Percentiles rank a stretch among this genome's conserved stretches.
Conservation (phyloP, 164 flowering plant genomes). For the Vitis riparia region DNA sequence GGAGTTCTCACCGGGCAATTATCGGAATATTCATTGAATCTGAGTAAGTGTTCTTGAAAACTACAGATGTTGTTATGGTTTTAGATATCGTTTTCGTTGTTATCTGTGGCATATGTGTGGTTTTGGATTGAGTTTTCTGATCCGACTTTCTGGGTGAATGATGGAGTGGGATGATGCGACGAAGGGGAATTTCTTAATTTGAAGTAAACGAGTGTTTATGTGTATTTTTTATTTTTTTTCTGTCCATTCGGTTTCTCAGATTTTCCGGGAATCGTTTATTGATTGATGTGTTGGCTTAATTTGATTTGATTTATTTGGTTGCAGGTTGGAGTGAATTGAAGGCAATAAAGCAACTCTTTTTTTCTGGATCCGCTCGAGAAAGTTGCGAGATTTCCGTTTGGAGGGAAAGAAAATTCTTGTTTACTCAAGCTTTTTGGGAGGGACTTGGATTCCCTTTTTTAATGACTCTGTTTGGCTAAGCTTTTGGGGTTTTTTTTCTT, state of each 20-base stretch:
- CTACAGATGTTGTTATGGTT: not conserved
- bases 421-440: constrained; percentile 2
- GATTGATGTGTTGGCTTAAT: not conserved
- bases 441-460: constrained; percentile 2
- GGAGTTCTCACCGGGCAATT: not conserved
- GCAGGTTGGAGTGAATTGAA: constrained; percentile 23
- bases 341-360: constrained; percentile 5
- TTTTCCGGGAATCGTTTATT: not conserved
- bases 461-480: constrained; percentile 4
- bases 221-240: not conserved
- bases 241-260: too few relatives aligned
- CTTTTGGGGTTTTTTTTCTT: not conserved
- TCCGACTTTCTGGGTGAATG: constrained; percentile 19
- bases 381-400: constrained; percentile 13
- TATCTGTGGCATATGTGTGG: constrained; percentile 1
- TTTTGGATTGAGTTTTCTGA: constrained; percentile 11
- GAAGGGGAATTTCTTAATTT: too few relatives aligned
- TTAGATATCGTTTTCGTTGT: not conserved
- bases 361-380: constrained; percentile 9
- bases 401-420: constrained; percentile 5
- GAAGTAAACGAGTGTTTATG: not conserved
- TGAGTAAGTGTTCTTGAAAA: constrained; percentile 1
- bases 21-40: too few relatives aligned
- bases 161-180: not conserved
- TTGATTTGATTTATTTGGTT: constrained; percentile 1